Evolutionary conservation across 2,329 filamentous ascomycete genomes (phyloP), one percentile per base, ranked within the genome.

Genomic region (Fusarium kyushuense): DNA sequence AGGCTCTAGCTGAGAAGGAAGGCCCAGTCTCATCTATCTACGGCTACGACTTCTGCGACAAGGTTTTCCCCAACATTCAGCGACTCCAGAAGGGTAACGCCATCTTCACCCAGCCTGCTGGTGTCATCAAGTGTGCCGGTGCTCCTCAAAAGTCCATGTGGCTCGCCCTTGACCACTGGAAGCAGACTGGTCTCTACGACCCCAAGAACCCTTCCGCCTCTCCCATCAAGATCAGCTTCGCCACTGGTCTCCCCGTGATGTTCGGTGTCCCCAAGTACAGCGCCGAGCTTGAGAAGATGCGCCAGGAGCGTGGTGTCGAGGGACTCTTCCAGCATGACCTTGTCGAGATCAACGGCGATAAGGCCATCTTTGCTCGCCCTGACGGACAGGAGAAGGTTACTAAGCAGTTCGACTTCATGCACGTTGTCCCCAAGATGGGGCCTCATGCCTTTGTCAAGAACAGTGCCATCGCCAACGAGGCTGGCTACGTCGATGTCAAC

Each of bases 101-200:
- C 36, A 82, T 89, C 67, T 89, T 89, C 78, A 88, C 86, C 2
- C 86, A 88, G 65, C 87, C 87, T 3, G 80, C 84, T 1, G 86
- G 87, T 43, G 79, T 83, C 8, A 80, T 89, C 76, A 89, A 89
- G 76, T 89, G 87, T 65, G 87, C 87, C 4, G 87, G 87, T 42
- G 87, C 86, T 4, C 87, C 87, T 13, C 87, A 89, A 66, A 89
- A 89, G 77, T 79, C 84, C 71, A 84, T 89, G 85, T 89, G 87
- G 87, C 81, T 89, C 17, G 87, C 87, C 1, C 76, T 88, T 41
- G 85, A 89, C 71, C 76, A 86, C 75, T 89, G 87, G 87, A 86
- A 84, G 76, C 77, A 78, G 30, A 79, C 79, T 0, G 86, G 85
- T 3, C 73, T 86, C 5, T 88, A 88, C 75, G 74, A 83, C 54